A percentile compares a stretch with the other conserved stretches of the same genome.
Conservation (phyloP, 305 asterid genomes). For the Plantago coronopus region DNA sequence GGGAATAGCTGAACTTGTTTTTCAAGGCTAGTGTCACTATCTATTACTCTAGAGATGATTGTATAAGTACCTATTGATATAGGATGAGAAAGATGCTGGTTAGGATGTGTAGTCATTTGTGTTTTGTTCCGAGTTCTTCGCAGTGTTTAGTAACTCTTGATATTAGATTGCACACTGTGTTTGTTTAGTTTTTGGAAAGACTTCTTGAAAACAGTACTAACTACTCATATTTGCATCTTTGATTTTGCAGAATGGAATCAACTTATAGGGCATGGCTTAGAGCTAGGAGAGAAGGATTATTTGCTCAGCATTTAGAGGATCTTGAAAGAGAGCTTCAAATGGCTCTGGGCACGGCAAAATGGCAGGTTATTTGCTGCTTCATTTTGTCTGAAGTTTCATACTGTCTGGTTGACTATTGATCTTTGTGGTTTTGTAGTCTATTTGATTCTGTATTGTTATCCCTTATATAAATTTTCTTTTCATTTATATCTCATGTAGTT, state of each 20-base stretch:
- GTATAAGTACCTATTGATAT: too few species aligned
- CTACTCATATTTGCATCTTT: neutral
- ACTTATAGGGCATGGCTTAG: constrained; percentile 62
- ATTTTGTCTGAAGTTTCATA: too few species aligned
- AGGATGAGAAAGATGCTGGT: too few species aligned
- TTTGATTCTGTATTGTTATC: constrained; percentile 19
- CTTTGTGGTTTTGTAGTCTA: neutral
- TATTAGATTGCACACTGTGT: neutral
- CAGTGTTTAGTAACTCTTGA: neutral
- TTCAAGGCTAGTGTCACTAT: constrained; percentile 9
- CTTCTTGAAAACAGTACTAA: neutral
- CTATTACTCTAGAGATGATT: too few species aligned
- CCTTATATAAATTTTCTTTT: neutral
- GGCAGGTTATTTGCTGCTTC: constrained; percentile 55
- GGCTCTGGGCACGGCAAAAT: constrained; percentile 83
- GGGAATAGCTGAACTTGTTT: constrained; percentile 18
- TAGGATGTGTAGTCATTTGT: too few species aligned
- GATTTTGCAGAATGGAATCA: constrained; percentile 71
- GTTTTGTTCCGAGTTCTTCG: too few species aligned
- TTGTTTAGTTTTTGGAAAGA: neutral
- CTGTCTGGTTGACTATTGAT: too few species aligned
- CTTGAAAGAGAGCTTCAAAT: constrained; percentile 69
- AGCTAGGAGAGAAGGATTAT: constrained; percentile 54
- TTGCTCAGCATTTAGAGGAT: constrained; percentile 52
- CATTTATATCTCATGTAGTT: constrained; percentile 38